Conservation (phyloP, 2,329 filamentous ascomycete genomes). For the Trichoderma brevicompactum region DNA sequence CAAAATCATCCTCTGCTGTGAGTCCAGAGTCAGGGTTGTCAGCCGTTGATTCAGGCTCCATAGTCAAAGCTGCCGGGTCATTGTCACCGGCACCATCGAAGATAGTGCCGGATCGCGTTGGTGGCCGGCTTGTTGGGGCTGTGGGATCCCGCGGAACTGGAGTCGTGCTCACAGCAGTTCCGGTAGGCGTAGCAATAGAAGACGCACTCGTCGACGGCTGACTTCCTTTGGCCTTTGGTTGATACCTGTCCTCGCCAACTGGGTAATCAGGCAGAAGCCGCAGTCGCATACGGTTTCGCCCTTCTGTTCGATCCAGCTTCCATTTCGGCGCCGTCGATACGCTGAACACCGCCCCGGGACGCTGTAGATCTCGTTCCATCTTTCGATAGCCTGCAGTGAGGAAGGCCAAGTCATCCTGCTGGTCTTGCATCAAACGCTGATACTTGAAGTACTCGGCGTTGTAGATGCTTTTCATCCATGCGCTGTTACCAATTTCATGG, state of each 20-base stretch:
- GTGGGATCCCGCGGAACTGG: constrained; percentile 26
- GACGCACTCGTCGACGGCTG: constrained; percentile 46
- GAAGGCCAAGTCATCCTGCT: constrained; percentile 85
- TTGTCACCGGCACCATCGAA: constrained; percentile 33
- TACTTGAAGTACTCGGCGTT: constrained; percentile 90
- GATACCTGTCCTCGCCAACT: constrained; percentile 71
- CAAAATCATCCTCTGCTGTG: constrained; percentile 82
- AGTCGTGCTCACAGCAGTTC: not conserved
- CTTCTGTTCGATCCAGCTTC: constrained; percentile 95
- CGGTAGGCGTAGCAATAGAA: constrained; percentile 33
- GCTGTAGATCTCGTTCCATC: constrained; percentile 76
- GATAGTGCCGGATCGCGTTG: constrained; percentile 33
- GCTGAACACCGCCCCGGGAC: constrained; percentile 81
- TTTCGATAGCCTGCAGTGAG: constrained; percentile 75
- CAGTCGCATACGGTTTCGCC: constrained; percentile 91
- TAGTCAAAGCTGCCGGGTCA: constrained; percentile 28
- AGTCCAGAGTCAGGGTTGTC: constrained; percentile 36
- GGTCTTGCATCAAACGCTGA: constrained; percentile 85
- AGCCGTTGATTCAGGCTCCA: constrained; percentile 33
- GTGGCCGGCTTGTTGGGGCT: constrained; percentile 26
- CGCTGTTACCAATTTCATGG: constrained; percentile 84
- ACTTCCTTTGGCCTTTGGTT: constrained; percentile 75
- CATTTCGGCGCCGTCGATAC: constrained; percentile 70
- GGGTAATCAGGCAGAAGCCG: constrained; percentile 80
- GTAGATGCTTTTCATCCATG: constrained; percentile 96